Base-by-base conservation (phyloP, 2,329 filamentous ascomycete genomes). In the Fusarium ramigenum region DNA sequence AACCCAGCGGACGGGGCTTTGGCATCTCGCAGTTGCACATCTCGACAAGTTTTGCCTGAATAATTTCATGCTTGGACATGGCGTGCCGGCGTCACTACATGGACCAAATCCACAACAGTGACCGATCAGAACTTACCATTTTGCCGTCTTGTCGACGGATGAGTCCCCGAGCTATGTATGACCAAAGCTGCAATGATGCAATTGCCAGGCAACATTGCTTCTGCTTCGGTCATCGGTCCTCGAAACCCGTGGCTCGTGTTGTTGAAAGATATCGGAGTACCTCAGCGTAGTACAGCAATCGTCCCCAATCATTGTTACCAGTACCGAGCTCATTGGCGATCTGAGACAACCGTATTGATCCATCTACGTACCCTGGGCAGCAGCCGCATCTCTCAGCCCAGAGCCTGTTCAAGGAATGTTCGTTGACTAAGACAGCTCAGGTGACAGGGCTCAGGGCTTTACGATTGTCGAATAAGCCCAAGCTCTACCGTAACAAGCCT, bases 131-230 rank as follows among this genome's bases (percentile, higher is more conserved):
- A 49, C 62, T 57, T 49, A 64, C 58, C 56, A n/a, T 50, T 28
- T 62, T 63, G 44, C 47, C 61, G 34, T 43, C 58, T 70, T 50
- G 34, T 57, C 30, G 64, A 54, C 43, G 52, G 49, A 50, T 72
- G 53, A 57, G 47, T 67, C 54, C 59, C 58, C 59, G 61, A 63
- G 52, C 47, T 56, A 54, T 53, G 76, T 78, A 68, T 68, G 64
- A 78, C 76, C 61, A 59, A 59, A 66, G 56, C 69, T 46, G 69
- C 63, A 42, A 71, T 67, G 72, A 74, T 75, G 66, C 72, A 72
- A 73, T 68, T 64, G 30, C 59, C 43, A 66, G 47, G 67, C 47
- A 66, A 34, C 14, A 62, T 60, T 56, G 54, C 52, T 58, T 59
- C 58, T 58, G 63, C 36, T 63, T 66, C 60, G 62, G 71, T 42